Conservation (phyloP, 371 early-diverging fungal genomes). For the Synchytrium microbalum region DNA sequence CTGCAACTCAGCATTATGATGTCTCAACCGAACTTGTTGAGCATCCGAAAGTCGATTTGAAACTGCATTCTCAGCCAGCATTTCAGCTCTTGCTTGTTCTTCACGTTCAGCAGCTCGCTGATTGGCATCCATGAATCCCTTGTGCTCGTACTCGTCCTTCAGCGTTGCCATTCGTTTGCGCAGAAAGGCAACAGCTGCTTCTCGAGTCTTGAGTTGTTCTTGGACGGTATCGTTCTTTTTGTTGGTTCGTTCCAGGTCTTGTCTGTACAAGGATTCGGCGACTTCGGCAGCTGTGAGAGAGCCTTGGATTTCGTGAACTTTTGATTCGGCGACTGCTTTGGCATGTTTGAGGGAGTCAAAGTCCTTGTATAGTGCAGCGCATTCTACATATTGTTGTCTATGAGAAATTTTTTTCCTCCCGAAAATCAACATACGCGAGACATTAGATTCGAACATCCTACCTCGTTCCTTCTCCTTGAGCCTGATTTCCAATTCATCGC, state of each 20-base stretch:
- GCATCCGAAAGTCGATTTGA: slow-evolving; percentile 16
- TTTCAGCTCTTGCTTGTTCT: slow-evolving; percentile 22
- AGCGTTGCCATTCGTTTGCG: slow-evolving; percentile 21
- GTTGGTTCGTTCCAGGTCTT: slow-evolving; percentile 29
- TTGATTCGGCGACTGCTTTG: slow-evolving; percentile 10
- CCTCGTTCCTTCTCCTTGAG: slow-evolving; percentile 22
- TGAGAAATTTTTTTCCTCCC: too few species aligned
- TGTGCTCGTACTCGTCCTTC: slow-evolving; percentile 30
- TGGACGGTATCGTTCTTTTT: slow-evolving; percentile 15
- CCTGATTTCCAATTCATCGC: slow-evolving; percentile 20
- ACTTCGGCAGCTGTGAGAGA: slow-evolving; percentile 28
- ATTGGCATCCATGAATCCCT: slow-evolving; percentile 21
- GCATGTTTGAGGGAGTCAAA: slow-evolving; percentile 14
- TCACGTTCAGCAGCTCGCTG: slow-evolving; percentile 22
- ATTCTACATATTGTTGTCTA: slow-evolving; percentile 20
- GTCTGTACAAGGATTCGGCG: slow-evolving; percentile 34
- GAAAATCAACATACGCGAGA: too few species aligned
- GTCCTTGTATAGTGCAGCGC: slow-evolving; percentile 12
- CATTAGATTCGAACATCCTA: too few species aligned
- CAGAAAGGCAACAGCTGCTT: slow-evolving; percentile 22
- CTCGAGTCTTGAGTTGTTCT: slow-evolving; percentile 30
- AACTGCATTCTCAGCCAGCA: slow-evolving; percentile 11
- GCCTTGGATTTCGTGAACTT: slow-evolving; percentile 18
- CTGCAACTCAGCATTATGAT: slow-evolving; percentile 32
- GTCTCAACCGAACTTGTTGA: slow-evolving; percentile 28